Percentiles rank a stretch among this genome's conserved stretches.
These are phyloP conservation scores for Beauveria sp. DNA, from an alignment of 2,329 filamentous ascomycete species.

Conservation along the genomic window DNA sequence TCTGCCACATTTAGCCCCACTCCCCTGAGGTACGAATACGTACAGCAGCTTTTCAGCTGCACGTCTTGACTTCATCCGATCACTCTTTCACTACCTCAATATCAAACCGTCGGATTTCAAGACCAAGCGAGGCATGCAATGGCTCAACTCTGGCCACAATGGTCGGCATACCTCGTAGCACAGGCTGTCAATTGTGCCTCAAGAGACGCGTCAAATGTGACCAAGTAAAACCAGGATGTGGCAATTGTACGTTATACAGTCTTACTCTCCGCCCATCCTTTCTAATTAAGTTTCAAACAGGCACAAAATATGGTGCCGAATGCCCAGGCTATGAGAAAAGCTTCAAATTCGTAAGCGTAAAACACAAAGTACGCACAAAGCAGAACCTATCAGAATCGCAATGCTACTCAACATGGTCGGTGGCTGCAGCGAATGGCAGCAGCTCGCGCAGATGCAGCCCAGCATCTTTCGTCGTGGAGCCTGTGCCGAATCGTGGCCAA, in stretches of 20 bases:
- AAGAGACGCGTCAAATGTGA: constrained; percentile 39
- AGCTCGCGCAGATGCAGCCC: constrained; percentile 10
- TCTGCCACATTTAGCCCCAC: too few relatives aligned
- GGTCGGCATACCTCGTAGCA: constrained; percentile 18
- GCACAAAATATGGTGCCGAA: constrained; percentile 26
- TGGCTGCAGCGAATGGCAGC: background rate
- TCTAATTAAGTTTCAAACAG: background rate
- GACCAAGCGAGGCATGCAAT: background rate
- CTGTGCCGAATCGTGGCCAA: constrained; percentile 20
- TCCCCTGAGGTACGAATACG: too few relatives aligned
- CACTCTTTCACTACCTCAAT: background rate
- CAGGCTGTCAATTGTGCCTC: constrained; percentile 30
- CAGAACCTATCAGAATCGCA: background rate
- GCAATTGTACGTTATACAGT: constrained; percentile 23
- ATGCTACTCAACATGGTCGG: constrained; percentile 12
- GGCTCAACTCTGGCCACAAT: background rate
- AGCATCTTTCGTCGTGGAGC: constrained; percentile 13
- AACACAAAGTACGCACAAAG: constrained; percentile 27
- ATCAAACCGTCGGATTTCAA: background rate
- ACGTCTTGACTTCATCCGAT: background rate
- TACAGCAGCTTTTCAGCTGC: too few relatives aligned
- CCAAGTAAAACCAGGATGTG: constrained; percentile 32
- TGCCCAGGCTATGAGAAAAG: constrained; percentile 33
- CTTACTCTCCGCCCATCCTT: background rate
- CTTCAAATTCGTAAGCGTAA: constrained; percentile 32